Conservation (phyloP, 2,329 filamentous ascomycete genomes). For the Arachnomyces sp. region DNA sequence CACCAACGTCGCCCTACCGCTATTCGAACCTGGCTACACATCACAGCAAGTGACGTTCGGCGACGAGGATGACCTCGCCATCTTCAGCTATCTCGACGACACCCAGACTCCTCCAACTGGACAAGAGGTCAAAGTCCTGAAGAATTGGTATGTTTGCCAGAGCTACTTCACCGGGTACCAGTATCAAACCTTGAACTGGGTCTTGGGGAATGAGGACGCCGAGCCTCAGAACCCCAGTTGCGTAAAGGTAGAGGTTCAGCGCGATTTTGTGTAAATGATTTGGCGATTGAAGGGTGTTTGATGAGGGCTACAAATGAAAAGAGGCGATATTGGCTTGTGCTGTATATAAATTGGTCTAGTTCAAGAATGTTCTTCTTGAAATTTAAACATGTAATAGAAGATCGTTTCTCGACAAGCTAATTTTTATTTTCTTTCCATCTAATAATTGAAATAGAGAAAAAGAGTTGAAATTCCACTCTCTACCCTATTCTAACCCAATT, state of each 20-base stretch:
- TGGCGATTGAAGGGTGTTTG: no score
- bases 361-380: no score
- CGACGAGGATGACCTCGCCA: constrained; percentile 27
- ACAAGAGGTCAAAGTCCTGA: constrained; percentile 19
- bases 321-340: no score
- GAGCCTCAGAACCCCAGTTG: constrained; percentile 42
- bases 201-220: constrained; percentile 24
- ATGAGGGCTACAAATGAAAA: no score
- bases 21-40: constrained; percentile 28
- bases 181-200: constrained; percentile 40
- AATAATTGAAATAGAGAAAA: no score
- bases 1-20: constrained; percentile 36
- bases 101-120: constrained; percentile 25
- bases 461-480: no score
- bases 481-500: no score
- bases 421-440: no score
- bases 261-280: constrained; percentile 17
- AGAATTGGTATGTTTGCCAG: constrained; percentile 40
- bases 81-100: constrained; percentile 36
- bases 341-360: no score
- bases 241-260: constrained; percentile 35
- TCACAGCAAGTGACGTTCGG: constrained; percentile 34
- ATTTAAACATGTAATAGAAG: no score
- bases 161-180: constrained; percentile 35
- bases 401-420: no score